phyloP scores from a whole-genome alignment of 768 basidiomycete genomes.

The Cystobasidiopsis lactophilus region DNA sequence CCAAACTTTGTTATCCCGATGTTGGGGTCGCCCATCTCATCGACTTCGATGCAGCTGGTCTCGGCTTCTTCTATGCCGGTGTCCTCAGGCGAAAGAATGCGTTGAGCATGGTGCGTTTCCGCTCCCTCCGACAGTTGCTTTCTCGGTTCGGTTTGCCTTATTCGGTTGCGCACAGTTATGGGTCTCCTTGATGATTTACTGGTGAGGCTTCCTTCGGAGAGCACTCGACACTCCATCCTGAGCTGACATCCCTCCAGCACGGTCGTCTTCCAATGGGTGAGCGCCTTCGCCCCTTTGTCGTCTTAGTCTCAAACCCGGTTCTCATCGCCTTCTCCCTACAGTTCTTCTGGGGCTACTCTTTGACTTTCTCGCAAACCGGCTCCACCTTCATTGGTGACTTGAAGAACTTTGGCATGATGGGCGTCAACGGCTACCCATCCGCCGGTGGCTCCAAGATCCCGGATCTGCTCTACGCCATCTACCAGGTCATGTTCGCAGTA shows the following conservation, averaged over 20 bases:
- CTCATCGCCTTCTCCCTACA: constrained; percentile 23
- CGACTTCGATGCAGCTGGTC: neutral
- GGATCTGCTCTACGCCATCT: constrained; percentile 52
- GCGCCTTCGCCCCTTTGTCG: constrained; percentile 50
- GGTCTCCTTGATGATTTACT: neutral
- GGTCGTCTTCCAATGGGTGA: neutral
- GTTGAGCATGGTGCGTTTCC: constrained; percentile 27
- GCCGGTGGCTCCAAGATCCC: constrained; percentile 29
- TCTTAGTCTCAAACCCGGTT: neutral
- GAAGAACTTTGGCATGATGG: constrained; percentile 38
- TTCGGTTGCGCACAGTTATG: neutral
- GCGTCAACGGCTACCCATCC: constrained; percentile 3
- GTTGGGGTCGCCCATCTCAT: no score
- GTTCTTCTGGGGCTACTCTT: constrained; percentile 59
- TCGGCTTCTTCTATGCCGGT: constrained; percentile 23
- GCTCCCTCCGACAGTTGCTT: constrained; percentile 23
- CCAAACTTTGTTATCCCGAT: no score
- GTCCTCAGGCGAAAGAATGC: constrained; percentile 29
- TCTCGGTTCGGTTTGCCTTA: constrained; percentile 18
- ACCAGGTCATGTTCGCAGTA: constrained; percentile 31
- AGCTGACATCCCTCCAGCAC: no score
- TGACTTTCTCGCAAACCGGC: constrained; percentile 56
- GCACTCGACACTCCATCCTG: no score
- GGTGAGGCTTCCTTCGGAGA: constrained; percentile 13
- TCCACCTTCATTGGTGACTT: constrained; percentile 63